These are phyloP conservation scores for Tulasnella sp. DNA, from an alignment of 768 basidiomycete species.

Conservation along the genomic window DNA sequence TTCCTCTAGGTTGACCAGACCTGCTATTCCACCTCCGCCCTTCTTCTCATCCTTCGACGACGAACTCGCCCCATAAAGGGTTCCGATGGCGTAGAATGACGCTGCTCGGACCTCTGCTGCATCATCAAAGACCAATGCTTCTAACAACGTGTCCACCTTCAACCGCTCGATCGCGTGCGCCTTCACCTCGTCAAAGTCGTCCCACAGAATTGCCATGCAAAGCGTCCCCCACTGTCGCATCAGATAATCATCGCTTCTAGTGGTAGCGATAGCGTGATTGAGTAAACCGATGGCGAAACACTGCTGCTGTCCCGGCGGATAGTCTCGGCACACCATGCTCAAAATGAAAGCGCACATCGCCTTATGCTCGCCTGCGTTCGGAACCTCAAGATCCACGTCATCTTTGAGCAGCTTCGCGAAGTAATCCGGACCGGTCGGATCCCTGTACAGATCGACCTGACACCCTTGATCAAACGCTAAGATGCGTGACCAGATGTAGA, in stretches of 20 bases:
- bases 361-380: constrained; percentile 89
- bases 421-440: constrained; percentile 52
- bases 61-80: constrained; percentile 84
- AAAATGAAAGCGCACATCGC: constrained; percentile 99
- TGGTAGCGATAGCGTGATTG: constrained; percentile 71
- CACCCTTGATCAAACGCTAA: constrained; percentile 92
- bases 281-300: constrained; percentile 71
- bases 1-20: constrained; percentile 64
- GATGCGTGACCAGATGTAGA: constrained; percentile 98
- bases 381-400: constrained; percentile 35
- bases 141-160: constrained; percentile 73
- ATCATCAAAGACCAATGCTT: constrained; percentile 63
- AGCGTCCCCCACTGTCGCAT: constrained; percentile 89
- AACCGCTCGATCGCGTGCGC: constrained; percentile 59
- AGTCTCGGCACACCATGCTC: constrained; percentile 80
- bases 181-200: constrained; percentile 82
- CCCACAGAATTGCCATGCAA: constrained; percentile 94
- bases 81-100: constrained; percentile 82
- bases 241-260: constrained; percentile 85
- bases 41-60: constrained; percentile 52
- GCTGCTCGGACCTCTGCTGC: constrained; percentile 90
- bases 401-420: constrained; percentile 25
- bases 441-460: constrained; percentile 79
- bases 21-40: constrained; percentile 80
- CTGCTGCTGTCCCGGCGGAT: constrained; percentile 74